Percentiles rank a stretch among this genome's conserved stretches.
These are phyloP conservation scores for Anisodus tanguticus DNA, from an alignment of 257 asterid genomes.

Conservation along the genomic window DNA sequence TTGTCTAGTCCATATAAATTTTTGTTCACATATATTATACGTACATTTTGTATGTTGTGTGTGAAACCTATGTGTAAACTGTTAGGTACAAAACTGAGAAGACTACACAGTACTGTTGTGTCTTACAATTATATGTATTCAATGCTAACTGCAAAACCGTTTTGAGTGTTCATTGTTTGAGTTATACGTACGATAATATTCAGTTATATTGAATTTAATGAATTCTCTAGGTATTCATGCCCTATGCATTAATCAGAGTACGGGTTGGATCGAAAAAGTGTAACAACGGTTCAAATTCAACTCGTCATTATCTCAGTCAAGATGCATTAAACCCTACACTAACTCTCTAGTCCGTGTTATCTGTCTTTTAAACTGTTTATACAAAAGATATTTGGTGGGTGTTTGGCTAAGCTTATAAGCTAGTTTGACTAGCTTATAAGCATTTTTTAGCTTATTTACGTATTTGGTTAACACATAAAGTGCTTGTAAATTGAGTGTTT, in stretches of 20 bases:
- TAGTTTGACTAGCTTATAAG: no score
- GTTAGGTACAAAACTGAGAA: constrained; percentile 28
- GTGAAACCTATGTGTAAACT: constrained; percentile 29
- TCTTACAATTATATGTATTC: background rate
- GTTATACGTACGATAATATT: background rate
- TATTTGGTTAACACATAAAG: no score
- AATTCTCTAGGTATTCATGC: background rate
- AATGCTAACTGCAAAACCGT: constrained; percentile 28
- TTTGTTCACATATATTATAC: background rate
- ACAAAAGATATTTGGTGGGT: no score
- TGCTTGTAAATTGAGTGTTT: no score
- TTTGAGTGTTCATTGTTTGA: constrained; percentile 1
- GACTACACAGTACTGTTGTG: background rate
- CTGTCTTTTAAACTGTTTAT: no score
- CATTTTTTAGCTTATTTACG: no score
- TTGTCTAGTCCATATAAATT: constrained; percentile 6
- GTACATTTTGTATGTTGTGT: constrained; percentile 25
- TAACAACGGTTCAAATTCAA: background rate
- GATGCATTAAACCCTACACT: background rate
- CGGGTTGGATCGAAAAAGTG: background rate
- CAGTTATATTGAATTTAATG: background rate
- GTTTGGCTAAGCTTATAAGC: no score
- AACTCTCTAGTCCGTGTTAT: no score
- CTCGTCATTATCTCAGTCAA: background rate
- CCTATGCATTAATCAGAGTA: background rate